Evolutionary conservation across 2,329 filamentous ascomycete species (phyloP).

Genomic region (Fusarium sp.): DNA sequence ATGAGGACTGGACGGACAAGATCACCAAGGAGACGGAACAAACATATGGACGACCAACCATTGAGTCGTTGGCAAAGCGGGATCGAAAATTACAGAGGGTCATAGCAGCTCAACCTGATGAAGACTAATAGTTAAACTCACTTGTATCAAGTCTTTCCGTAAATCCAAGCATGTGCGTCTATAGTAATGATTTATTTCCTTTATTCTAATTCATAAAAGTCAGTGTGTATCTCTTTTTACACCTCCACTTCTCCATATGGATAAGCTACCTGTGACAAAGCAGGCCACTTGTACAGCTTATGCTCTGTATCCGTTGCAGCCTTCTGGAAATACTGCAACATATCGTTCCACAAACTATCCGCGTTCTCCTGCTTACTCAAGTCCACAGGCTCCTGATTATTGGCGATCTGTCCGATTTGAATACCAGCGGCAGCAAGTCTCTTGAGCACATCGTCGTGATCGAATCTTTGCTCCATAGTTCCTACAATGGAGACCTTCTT

Average conservation of each 20-base stretch:
- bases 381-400: conserved; percentile 17
- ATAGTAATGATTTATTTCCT: not conserved
- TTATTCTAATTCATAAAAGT: not conserved
- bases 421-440: conserved; percentile 21
- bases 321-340: conserved; percentile 17
- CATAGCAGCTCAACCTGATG: conserved; percentile 28
- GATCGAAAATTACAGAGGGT: conserved; percentile 32
- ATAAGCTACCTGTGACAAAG: conserved; percentile 9
- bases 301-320: conserved; percentile 16
- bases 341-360: conserved; percentile 26
- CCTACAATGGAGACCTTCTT: conserved; percentile 10
- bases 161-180: not conserved
- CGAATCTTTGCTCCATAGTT: conserved; percentile 15
- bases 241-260: conserved; percentile 22
- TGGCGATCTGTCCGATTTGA: conserved; percentile 31
- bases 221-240: not conserved
- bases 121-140: not conserved
- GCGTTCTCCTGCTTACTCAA: conserved; percentile 31
- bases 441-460: conserved; percentile 23
- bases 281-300: conserved; percentile 18
- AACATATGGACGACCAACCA: conserved; percentile 24
- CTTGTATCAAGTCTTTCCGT: not conserved
- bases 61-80: conserved; percentile 16
- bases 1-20: conserved; percentile 27
- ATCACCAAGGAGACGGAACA: conserved; percentile 26